Evolutionary conservation across 306 rosid genomes (phyloP), one percentile per base, ranked within the genome.

Genomic region (Casuarina equisetifolia): DNA sequence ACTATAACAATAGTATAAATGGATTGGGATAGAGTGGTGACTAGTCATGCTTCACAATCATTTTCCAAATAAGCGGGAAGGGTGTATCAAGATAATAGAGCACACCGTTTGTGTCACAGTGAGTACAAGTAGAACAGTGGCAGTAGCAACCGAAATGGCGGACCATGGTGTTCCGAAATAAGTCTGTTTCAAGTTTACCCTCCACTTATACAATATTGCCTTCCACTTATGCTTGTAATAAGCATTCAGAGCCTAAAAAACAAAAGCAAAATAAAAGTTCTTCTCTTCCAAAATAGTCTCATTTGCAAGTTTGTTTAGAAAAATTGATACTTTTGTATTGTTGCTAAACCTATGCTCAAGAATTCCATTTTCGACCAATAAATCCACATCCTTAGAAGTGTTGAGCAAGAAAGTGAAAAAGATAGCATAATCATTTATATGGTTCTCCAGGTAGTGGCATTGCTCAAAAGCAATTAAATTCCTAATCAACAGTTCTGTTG

Each of bases 151-250:
- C 1, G 83, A 76, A 10, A 79, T 69, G n/a, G n/a, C 48, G 6
- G 81, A 63, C 81, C 84, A 78, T 15, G 88, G 85, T 12, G 83
- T 78, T 61, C 72, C 72, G 79, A 75, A 78, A 68, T 81, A 81
- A 2, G 55, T 67, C 10, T 20, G 85, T 1, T 40, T 69, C 54
- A 85, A 40, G 15, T 64, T n/a, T n/a, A n/a, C n/a, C n/a, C n/a
- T n/a, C n/a, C n/a, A n/a, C n/a, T n/a, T n/a, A n/a, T n/a, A n/a
- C n/a, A n/a, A n/a, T n/a, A 59, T 55, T 16, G 81, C 83, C 68
- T 62, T 76, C 77, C 15, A 39, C 1, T 36, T 51, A 54, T 83
- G 10, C 75, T 7, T 72, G 64, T 40, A 79, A 55, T 78, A 80
- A 15, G 0, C 36, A 68, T 81, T 79, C 84, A 85, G 70, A 15